Base-by-base conservation (phyloP, 257 asterid genomes). In the Verbena officinalis region DNA sequence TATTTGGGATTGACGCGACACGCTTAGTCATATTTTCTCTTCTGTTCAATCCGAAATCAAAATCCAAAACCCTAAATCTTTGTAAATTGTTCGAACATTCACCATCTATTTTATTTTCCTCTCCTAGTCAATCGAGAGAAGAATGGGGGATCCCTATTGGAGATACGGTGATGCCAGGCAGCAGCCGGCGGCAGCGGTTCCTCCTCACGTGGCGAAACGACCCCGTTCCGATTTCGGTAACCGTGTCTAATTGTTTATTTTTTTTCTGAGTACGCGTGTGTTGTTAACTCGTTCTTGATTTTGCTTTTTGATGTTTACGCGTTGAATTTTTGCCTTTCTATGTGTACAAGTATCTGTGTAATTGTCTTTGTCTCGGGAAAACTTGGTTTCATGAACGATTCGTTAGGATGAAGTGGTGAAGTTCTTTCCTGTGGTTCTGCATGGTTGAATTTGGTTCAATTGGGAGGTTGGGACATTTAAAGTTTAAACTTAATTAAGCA, bases 101-200 rank as follows among this genome's bases (percentile, higher is more conserved):
- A 16, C 52, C 13, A 31, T 15, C 20, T 3, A 5, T 39, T 48
- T 24, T 8, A 21, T 4, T 62, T 17, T 69, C 12, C 40, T n/a
- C 21, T 65, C 19, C 23, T 51, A 34, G 10, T 39, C 16, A 46
- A 39, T 12, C 67, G 40, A 20, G 30, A 17, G 9, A 11, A 23
- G 24, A 43, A 87, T 88, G 96, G 83, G 76, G 40, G 94, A 83
- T 40, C 77, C 78, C 59, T 87, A 75, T 62, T 78, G 87, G 91
- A 75, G 86, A 62, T 77, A 55, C 77, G 51, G 70, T n/a, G 94
- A 73, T 53, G 70, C 39, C 39, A 55, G 73, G 59, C 94, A 83
- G 80, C 82, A 65, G 68, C 68, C 74, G 19, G 71, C 71, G 40
- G 71, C 71, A 34, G 72, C 72, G 52, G 62, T 84, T 23, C 68